phyloP scores from a whole-genome alignment of 768 basidiomycete genomes.

The Rhodotorula babjevae region DNA sequence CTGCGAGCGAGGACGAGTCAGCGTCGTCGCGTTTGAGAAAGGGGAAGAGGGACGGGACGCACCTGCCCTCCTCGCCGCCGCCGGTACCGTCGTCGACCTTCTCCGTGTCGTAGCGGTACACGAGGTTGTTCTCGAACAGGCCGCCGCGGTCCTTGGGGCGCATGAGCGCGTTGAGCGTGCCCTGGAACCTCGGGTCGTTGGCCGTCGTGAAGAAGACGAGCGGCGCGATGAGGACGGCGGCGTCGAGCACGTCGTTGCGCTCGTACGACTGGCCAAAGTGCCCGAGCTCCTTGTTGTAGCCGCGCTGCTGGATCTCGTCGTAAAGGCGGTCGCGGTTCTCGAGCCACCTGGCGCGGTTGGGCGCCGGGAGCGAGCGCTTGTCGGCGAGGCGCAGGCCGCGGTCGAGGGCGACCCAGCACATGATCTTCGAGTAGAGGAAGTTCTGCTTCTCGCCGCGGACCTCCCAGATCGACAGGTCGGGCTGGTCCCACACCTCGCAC shows the following conservation, averaged over 20 bases:
- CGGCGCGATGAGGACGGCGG: slow-evolving; percentile 85
- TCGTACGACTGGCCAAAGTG: slow-evolving; percentile 70
- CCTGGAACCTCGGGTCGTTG: slow-evolving; percentile 76
- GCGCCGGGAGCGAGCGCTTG: slow-evolving; percentile 77
- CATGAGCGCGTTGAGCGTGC: slow-evolving; percentile 75
- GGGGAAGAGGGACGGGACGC: background rate
- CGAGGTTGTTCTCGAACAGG: slow-evolving; percentile 58
- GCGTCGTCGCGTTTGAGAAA: background rate
- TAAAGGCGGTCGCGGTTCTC: slow-evolving; percentile 74
- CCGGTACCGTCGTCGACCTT: slow-evolving; percentile 90
- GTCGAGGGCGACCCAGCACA: slow-evolving; percentile 81
- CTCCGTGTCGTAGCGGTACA: slow-evolving; percentile 76
- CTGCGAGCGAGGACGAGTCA: slow-evolving; percentile 12
- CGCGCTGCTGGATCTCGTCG: slow-evolving; percentile 85
- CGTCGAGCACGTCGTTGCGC: slow-evolving; percentile 66
- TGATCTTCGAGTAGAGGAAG: slow-evolving; percentile 36
- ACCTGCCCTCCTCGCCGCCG: slow-evolving; percentile 17
- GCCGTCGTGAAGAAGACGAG: slow-evolving; percentile 71
- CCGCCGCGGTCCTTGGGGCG: slow-evolving; percentile 80
- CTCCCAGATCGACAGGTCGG: slow-evolving; percentile 83
- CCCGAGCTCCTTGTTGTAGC: slow-evolving; percentile 61
- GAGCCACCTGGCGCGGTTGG: slow-evolving; percentile 58
- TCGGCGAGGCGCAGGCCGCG: slow-evolving; percentile 90
- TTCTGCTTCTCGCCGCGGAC: slow-evolving; percentile 61
- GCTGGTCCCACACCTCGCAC: slow-evolving; percentile 63